Conservation (phyloP, 1,284 basidiomycete species). For the Cryptococcus depauperatus region DNA sequence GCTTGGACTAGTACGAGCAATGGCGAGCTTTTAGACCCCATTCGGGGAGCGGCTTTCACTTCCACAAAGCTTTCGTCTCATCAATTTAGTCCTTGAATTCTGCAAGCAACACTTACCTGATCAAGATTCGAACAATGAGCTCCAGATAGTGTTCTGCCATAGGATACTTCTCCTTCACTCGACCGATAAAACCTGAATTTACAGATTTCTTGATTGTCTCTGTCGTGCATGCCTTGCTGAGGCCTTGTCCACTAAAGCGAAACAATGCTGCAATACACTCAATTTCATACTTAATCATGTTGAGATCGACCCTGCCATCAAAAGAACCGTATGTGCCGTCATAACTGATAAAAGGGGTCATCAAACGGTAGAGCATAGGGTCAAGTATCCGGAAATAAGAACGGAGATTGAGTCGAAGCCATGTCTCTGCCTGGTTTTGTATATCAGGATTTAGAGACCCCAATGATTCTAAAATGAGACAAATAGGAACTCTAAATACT, state of each 20-base stretch:
- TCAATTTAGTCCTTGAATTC: neutral
- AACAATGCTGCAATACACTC: slow-evolving; percentile 72
- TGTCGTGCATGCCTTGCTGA: slow-evolving; percentile 30
- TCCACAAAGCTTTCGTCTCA: slow-evolving; percentile 6
- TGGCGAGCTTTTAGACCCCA: neutral
- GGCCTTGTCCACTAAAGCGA: slow-evolving; percentile 75
- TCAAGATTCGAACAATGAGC: slow-evolving; percentile 58
- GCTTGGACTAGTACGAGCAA: slow-evolving; percentile 55
- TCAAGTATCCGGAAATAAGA: slow-evolving; percentile 84
- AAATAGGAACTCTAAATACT: slow-evolving; percentile 72
- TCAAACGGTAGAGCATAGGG: slow-evolving; percentile 69
- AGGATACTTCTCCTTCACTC: slow-evolving; percentile 48
- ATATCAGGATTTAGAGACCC: slow-evolving; percentile 64
- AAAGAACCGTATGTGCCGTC: slow-evolving; percentile 4
- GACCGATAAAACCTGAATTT: slow-evolving; percentile 47
- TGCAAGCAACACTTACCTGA: slow-evolving; percentile 51
- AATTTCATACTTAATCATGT: slow-evolving; percentile 44
- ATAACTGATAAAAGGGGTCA: slow-evolving; percentile 51
- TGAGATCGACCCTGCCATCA: slow-evolving; percentile 55
- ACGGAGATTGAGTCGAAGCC: slow-evolving; percentile 89
- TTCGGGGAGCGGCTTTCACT: slow-evolving; percentile 2
- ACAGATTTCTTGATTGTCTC: slow-evolving; percentile 6
- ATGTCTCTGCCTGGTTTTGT: slow-evolving; percentile 76
- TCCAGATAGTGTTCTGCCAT: slow-evolving; percentile 56
- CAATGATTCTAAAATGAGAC: slow-evolving; percentile 75